Base-by-base conservation (phyloP, 306 rosid genomes). In the Medicago arabica region DNA sequence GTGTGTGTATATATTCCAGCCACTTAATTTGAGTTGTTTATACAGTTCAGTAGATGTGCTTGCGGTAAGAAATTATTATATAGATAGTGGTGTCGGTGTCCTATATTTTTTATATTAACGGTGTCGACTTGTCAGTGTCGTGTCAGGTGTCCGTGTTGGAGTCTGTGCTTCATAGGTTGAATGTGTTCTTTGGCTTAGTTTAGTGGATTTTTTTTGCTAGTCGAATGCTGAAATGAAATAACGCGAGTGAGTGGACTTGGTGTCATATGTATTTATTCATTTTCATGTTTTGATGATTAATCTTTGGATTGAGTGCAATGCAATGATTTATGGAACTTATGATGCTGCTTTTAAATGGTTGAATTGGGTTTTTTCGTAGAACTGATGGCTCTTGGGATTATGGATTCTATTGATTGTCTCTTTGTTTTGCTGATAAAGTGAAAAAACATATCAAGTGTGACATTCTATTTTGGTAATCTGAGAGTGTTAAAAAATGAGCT, bases 21-120 rank as follows among this genome's bases (percentile, higher is more conserved):
- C 21, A 51, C 21, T 8, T 96, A 86, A 90, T 82, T 85, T 90
- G 74, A 87, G 84, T 36, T 88, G 89, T 25, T 25, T 25, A 53
- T 53, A 53, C 12, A 53, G 23, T 53, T 53, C 25, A 16, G 25
- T 53, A 11, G 59, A 53, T 17, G 25, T 53, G 1, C 59, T 53
- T 0, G 5, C 1, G 5, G 11, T n/a, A 51, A 16, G 58, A 51
- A n/a, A n/a, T n/a, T n/a, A n/a, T n/a, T n/a, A n/a, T n/a, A n/a
- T n/a, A n/a, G n/a, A n/a, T n/a, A n/a, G n/a, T n/a, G n/a, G n/a
- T n/a, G n/a, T n/a, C n/a, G n/a, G n/a, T n/a, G n/a, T n/a, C n/a
- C n/a, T n/a, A n/a, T n/a, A n/a, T n/a, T n/a, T n/a, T n/a, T n/a
- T n/a, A n/a, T n/a, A n/a, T n/a, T n/a, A n/a, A n/a, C n/a, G n/a